Percentiles rank a stretch among this genome's conserved stretches.
These are phyloP conservation scores for Eucalyptus brandiana DNA, from an alignment of 345 rosid genomes.

Conservation along the genomic window DNA sequence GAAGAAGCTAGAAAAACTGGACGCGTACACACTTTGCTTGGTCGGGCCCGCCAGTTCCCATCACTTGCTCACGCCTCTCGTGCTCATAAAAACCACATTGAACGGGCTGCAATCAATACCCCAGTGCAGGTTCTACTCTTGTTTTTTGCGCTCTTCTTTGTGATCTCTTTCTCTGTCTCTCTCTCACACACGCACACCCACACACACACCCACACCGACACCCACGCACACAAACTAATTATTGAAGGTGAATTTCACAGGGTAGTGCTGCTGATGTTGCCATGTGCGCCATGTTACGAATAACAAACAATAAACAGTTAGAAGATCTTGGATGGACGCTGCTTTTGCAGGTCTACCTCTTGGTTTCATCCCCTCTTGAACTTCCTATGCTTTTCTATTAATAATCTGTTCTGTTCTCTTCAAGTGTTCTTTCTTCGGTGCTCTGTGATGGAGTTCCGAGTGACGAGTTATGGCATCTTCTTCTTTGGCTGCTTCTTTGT, in stretches of 20 bases:
- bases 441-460: neutral
- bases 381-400: neutral
- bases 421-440: neutral
- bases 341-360: conserved; percentile 63
- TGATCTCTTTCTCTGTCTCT: neutral
- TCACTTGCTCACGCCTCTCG: conserved; percentile 7
- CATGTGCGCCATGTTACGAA: conserved; percentile 91
- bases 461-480: neutral
- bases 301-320: conserved; percentile 41
- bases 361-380: neutral
- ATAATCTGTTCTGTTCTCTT: neutral
- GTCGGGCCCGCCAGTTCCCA: conserved; percentile 75
- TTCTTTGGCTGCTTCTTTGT: neutral
- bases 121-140: conserved; percentile 72
- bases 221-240: neutral
- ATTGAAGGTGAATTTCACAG: conserved; percentile 15
- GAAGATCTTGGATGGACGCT: conserved; percentile 84
- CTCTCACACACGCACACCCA: no score
- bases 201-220: no score
- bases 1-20: conserved; percentile 38
- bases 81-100: conserved; percentile 48
- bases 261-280: conserved; percentile 99
- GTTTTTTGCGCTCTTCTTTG: neutral
- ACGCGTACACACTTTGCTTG: conserved; percentile 60
- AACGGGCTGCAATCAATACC: conserved; percentile 88